These are phyloP conservation scores for Phytophthora cryptogea DNA, from an alignment of 352 stramenopile genomes.

Conservation along the genomic window DNA sequence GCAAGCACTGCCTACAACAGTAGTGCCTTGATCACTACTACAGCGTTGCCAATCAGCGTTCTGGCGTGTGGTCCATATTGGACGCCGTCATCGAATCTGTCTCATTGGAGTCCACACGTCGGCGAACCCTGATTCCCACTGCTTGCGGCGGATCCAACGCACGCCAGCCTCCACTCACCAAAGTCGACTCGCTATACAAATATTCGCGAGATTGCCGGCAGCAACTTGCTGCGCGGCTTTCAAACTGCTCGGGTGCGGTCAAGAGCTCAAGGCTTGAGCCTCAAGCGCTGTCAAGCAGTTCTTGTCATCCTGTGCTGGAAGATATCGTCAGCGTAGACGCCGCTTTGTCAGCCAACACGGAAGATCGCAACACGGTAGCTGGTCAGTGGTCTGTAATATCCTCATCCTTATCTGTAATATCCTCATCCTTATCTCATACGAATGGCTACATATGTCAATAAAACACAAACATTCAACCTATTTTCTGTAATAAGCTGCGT, in stretches of 20 bases:
- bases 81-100: slow-evolving; percentile 4
- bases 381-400: no score
- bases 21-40: no score
- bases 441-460: not conserved
- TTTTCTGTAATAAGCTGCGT: not conserved
- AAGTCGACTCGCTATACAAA: no score
- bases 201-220: no score
- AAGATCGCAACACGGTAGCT: not conserved
- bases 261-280: no score
- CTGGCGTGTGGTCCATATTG: not conserved
- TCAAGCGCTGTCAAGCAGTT: no score
- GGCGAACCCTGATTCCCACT: not conserved
- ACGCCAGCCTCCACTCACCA: slow-evolving; percentile 19
- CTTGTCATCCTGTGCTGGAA: slow-evolving; percentile 5
- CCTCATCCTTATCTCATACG: slow-evolving; percentile 8
- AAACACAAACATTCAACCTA: not conserved
- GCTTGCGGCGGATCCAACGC: not conserved
- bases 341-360: slow-evolving; percentile 13
- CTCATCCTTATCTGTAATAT: slow-evolving; percentile 21
- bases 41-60: no score
- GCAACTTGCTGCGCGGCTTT: not conserved
- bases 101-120: slow-evolving; percentile 9
- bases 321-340: slow-evolving; percentile 6
- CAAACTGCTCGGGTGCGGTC: not conserved
- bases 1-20: no score